phyloP scores from a whole-genome alignment of 331 rosid genomes.

The Phaseolus coccineus region DNA sequence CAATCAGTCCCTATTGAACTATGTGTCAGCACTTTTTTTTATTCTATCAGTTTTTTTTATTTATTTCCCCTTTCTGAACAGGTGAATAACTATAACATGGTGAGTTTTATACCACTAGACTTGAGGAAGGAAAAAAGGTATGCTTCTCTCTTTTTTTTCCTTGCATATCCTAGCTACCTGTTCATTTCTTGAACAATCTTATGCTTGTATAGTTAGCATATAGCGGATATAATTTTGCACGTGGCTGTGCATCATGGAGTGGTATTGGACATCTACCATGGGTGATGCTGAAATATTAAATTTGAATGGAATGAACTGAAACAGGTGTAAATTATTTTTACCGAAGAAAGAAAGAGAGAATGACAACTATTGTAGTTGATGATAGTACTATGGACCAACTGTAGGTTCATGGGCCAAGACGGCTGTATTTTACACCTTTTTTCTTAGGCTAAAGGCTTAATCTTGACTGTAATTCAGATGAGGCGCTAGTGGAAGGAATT shows the following conservation, averaged over 20 bases:
- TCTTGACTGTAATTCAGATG: neutral
- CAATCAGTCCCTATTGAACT: slow-evolving; percentile 11
- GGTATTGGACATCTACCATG: neutral
- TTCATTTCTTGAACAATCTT: slow-evolving; percentile 13
- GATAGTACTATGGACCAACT: too few species aligned
- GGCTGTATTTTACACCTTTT: too few species aligned
- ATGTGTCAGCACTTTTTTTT: neutral
- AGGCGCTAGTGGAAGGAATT: neutral
- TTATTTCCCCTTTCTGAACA: slow-evolving; percentile 43
- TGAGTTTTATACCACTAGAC: slow-evolving; percentile 92
- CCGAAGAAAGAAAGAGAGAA: too few species aligned
- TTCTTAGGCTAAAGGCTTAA: neutral
- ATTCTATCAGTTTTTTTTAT: slow-evolving; percentile 3
- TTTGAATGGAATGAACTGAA: neutral
- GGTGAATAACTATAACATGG: slow-evolving; percentile 87
- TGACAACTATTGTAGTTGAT: too few species aligned
- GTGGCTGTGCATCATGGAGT: neutral
- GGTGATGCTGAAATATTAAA: slow-evolving; percentile 22
- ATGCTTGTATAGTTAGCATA: neutral
- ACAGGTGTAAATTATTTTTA: too few species aligned
- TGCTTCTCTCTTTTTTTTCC: slow-evolving; percentile 8
- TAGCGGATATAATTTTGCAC: neutral
- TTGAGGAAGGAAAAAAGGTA: slow-evolving; percentile 95
- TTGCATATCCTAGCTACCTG: slow-evolving; percentile 2
- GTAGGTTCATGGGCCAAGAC: too few species aligned